Evolutionary conservation across 768 basidiomycete species (phyloP).

Genomic region (Serendipita vermifera): DNA sequence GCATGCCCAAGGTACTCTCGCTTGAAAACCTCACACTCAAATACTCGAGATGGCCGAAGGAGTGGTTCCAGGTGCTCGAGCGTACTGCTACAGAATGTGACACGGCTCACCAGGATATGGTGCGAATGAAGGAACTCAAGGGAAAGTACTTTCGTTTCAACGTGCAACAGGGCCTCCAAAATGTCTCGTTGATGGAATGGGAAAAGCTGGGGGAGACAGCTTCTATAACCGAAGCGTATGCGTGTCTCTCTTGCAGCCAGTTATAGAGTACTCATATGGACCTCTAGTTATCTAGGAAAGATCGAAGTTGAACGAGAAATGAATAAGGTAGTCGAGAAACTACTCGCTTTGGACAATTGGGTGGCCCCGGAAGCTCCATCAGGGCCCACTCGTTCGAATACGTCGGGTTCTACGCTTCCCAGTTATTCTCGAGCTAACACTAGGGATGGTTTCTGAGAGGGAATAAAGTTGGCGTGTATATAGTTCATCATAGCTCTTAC

Average conservation of each 20-base stretch:
- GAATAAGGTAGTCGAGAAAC: not conserved
- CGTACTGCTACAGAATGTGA: not conserved
- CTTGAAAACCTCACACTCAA: no score
- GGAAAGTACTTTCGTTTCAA: not conserved
- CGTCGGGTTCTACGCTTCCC: not conserved
- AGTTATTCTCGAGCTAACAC: not conserved
- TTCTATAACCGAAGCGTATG: not conserved
- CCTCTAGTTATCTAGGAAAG: no score
- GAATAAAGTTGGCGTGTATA: no score
- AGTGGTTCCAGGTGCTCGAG: not conserved
- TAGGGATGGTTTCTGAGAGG: no score
- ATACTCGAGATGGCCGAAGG: no score
- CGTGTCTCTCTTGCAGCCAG: no score
- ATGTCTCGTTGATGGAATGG: not conserved
- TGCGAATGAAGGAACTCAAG: not conserved
- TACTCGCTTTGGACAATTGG: not conserved
- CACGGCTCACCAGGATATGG: not conserved
- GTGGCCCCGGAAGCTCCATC: not conserved
- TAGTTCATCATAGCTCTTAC: no score
- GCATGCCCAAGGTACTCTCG: not conserved
- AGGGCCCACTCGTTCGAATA: not conserved
- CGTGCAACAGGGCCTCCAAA: not conserved
- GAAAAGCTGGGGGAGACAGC: not conserved
- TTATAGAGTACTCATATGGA: no score
- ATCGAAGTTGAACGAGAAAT: not conserved